Percentiles rank a stretch among this genome's conserved stretches.
These are phyloP conservation scores for Tetrapisispora pingtungensis DNA, from an alignment of 805 yeast genomes.

Conservation along the genomic window DNA sequence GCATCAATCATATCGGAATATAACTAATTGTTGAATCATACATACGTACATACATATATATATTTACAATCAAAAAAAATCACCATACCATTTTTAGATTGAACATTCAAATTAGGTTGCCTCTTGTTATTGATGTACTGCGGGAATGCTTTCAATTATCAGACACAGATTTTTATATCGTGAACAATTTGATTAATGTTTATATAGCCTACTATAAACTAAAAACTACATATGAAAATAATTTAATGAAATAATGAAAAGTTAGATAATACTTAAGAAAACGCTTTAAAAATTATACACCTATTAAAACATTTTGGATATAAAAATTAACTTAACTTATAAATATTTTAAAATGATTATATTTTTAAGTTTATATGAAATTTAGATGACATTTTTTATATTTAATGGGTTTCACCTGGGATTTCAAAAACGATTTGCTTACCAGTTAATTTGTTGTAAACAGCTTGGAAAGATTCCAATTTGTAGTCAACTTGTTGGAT, in stretches of 20 bases:
- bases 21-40: too few species aligned
- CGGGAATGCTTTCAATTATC: too few species aligned
- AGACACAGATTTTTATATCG: too few species aligned
- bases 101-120: too few species aligned
- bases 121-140: too few species aligned
- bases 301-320: constrained; percentile 13
- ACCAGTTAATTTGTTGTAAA: constrained; percentile 97
- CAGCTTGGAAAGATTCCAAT: constrained; percentile 98
- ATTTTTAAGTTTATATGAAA: constrained; percentile 7
- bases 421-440: constrained; percentile 98
- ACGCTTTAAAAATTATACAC: constrained; percentile 24
- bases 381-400: constrained; percentile 7
- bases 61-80: too few species aligned
- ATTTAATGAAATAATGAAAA: neutral
- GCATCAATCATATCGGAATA: too few species aligned
- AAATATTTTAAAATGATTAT: constrained; percentile 3
- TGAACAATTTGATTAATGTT: too few species aligned
- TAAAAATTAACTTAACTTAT: constrained; percentile 6
- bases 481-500: constrained; percentile 95
- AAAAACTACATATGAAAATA: neutral
- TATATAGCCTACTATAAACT: too few species aligned
- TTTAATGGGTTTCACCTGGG: constrained; percentile 39
- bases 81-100: too few species aligned
- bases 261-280: constrained; percentile 4
- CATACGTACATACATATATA: too few species aligned